These are phyloP conservation scores for Acanthamoeba quina DNA, from an alignment of 208 protist genomes.

Conservation along the genomic window DNA sequence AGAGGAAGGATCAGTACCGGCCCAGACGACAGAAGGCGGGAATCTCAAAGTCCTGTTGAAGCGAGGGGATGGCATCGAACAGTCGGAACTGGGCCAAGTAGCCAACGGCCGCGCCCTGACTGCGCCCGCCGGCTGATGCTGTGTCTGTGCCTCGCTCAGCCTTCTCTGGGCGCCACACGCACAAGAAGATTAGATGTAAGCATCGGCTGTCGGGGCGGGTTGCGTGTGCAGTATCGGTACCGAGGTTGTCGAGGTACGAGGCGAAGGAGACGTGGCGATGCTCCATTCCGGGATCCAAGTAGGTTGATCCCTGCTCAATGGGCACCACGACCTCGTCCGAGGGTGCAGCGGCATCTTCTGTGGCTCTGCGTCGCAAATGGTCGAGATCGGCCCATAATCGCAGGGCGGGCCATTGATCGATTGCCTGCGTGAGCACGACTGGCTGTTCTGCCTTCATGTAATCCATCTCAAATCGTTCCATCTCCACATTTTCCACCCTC, in stretches of 20 bases:
- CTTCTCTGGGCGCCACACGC: background rate
- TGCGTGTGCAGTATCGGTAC: background rate
- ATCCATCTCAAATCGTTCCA: background rate
- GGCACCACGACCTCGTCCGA: background rate
- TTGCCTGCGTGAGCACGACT: background rate
- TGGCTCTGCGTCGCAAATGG: background rate
- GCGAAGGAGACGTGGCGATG: background rate
- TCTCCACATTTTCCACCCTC: background rate
- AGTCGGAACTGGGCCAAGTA: slow-evolving; percentile 14
- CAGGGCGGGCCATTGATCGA: background rate
- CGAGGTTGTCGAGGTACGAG: background rate
- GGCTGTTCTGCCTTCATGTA: background rate
- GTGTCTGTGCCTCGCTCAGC: background rate
- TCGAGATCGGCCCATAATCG: background rate
- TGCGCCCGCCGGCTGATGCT: background rate
- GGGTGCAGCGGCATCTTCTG: background rate
- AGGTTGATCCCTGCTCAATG: background rate
- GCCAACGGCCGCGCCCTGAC: background rate
- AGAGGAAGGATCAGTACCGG: background rate
- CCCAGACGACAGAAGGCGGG: background rate
- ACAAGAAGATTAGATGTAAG: background rate
- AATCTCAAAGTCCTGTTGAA: slow-evolving; percentile 28
- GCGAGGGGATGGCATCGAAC: background rate
- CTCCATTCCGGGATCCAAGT: background rate
- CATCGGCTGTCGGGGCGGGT: background rate